A percentile compares a stretch with the other conserved stretches of the same genome.
Evolutionary conservation across 495 filamentous ascomycete genomes (phyloP).

Genomic region (Penicillium odoratum): DNA sequence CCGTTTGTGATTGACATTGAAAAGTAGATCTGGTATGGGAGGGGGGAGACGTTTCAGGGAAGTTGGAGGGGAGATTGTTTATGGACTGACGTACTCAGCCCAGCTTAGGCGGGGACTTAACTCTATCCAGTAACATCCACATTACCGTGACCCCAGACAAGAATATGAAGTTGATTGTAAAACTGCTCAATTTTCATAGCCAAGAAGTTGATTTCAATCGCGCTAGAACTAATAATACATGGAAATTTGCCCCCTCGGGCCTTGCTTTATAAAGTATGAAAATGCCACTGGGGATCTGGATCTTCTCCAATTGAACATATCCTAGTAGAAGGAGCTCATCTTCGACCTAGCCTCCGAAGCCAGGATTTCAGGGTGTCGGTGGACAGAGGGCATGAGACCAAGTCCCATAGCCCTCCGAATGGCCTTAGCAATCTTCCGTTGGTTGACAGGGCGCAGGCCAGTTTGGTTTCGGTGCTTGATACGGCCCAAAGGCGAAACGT

Average conservation of each 20-base stretch:
- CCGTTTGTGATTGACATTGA: slow-evolving; percentile 50
- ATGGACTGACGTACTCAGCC: slow-evolving; percentile 31
- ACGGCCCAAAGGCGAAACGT: slow-evolving; percentile 76
- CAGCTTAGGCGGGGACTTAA: slow-evolving; percentile 19
- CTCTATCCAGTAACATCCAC: slow-evolving; percentile 6
- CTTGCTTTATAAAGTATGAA: slow-evolving; percentile 25
- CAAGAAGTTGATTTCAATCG: slow-evolving; percentile 17
- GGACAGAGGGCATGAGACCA: slow-evolving; percentile 89
- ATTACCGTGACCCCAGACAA: not conserved
- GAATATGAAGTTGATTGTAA: not conserved
- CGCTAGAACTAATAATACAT: slow-evolving; percentile 33
- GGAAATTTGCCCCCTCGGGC: slow-evolving; percentile 12
- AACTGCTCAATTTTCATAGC: not conserved
- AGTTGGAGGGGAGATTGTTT: slow-evolving; percentile 19
- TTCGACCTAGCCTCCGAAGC: slow-evolving; percentile 37
- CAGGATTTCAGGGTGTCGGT: slow-evolving; percentile 89
- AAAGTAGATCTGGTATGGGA: slow-evolving; percentile 6
- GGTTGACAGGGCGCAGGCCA: slow-evolving; percentile 83
- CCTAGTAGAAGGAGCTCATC: slow-evolving; percentile 22
- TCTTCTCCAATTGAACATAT: slow-evolving; percentile 5
- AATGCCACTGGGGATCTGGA: slow-evolving; percentile 7
- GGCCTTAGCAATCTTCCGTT: slow-evolving; percentile 88
- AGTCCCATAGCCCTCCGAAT: slow-evolving; percentile 84
- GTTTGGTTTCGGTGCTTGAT: slow-evolving; percentile 75
- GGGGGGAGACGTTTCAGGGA: slow-evolving; percentile 6